phyloP scores from a whole-genome alignment of 129 eudicot species.

The Smallanthus sonchifolius region DNA sequence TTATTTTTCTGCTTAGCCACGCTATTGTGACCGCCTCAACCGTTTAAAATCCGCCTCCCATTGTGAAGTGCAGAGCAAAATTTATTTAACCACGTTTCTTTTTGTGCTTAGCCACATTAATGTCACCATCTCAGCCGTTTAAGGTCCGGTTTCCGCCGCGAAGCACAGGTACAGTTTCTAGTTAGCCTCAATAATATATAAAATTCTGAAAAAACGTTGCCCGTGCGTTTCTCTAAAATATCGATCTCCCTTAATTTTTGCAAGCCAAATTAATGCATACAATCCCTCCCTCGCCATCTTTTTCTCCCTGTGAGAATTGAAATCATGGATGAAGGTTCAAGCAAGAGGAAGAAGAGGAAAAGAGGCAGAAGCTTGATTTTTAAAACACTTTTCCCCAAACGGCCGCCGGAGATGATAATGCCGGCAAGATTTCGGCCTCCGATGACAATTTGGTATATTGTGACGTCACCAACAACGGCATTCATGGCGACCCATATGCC shows the following conservation, averaged over 20 bases:
- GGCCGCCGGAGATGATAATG: background rate
- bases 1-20: too few relatives aligned
- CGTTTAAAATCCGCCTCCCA: too few relatives aligned
- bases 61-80: too few relatives aligned
- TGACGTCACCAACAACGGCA: slow-evolving; percentile 9
- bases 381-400: background rate
- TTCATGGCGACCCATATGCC: background rate
- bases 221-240: background rate
- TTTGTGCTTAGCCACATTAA: too few relatives aligned
- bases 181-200: background rate
- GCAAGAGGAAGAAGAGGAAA: slow-evolving; percentile 25
- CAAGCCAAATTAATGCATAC: background rate
- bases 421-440: slow-evolving; percentile 20
- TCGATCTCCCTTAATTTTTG: background rate
- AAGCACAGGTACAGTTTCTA: too few relatives aligned
- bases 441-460: slow-evolving; percentile 31
- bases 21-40: too few relatives aligned
- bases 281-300: background rate
- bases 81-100: too few relatives aligned
- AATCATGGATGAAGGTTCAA: slow-evolving; percentile 20
- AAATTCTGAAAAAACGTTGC: background rate
- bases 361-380: slow-evolving; percentile 33
- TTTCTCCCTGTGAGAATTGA: background rate
- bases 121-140: too few relatives aligned
- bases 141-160: too few relatives aligned